Base-by-base conservation (phyloP, 345 rosid genomes). In the Salix suchowensis region DNA sequence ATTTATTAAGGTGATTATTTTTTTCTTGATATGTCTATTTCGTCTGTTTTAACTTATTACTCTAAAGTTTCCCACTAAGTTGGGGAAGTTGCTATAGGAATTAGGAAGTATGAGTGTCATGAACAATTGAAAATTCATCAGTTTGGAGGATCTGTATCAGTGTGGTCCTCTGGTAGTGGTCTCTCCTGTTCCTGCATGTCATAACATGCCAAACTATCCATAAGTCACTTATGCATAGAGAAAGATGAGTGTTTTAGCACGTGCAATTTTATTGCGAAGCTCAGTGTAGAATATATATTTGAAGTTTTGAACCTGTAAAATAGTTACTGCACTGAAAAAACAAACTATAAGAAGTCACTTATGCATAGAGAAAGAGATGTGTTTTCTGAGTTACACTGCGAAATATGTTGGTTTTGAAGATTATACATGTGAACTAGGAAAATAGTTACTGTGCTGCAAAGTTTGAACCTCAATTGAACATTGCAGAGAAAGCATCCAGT, bases 311-410 rank as follows among this genome's bases (percentile, higher is more conserved):
- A 58, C 62, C 23, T 58, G 24, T 10, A n/a, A 55, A 55, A 58
- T 58, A 9, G 62, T 8, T 58, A 58, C 62, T 10, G 12, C 0
- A 5, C 62, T 3, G 62, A 58, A 23, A n/a, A n/a, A 58, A 58
- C 62, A 58, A 58, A 58, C 62, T 58, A 58, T 5, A 21, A 58
- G 13, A 58, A 58, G 1, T 58, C 28, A 55, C 62, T 32, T 44
- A 26, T 40, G 69, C 58, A 16, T 74, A 42, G 64, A 71, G 64
- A 71, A 71, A 8, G 60, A 30, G 77, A 44, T 74, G 70, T 34
- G 34, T 65, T 46, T 19, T 23, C 71, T 48, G 68, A 13, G 50
- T 48, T 58, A 3, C 21, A 37, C 16, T 14, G 44, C 7, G 23
- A 30, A 16, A 46, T 30, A 50, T 42, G 10, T 40, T 48, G 28